Conservation (phyloP, 257 asterid species). For the Plectranthus barbatus region DNA sequence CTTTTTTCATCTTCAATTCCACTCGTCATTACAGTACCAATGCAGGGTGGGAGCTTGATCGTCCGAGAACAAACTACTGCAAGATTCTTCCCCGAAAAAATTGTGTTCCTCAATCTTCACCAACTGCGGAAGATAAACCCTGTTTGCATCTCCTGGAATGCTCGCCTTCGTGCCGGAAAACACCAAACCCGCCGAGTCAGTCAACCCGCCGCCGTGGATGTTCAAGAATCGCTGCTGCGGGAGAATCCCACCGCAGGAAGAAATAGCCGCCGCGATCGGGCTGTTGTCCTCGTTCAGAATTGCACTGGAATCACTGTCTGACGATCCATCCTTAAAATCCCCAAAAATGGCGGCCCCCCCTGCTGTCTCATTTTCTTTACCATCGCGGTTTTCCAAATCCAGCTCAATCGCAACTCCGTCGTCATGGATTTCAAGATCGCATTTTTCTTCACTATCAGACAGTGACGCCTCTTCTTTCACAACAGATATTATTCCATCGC, state of each 20-base stretch:
- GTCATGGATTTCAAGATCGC: constrained; percentile 11
- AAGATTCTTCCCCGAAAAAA: constrained; percentile 68
- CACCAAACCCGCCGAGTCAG: background rate
- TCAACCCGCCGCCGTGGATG: constrained; percentile 11
- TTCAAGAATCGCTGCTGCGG: constrained; percentile 25
- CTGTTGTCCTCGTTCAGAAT: constrained; percentile 63
- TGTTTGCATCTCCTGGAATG: constrained; percentile 35
- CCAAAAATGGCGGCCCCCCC: constrained; percentile 17
- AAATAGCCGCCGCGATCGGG: constrained; percentile 43
- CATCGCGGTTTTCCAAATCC: constrained; percentile 29
- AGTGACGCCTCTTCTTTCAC: constrained; percentile 55
- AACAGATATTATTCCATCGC: constrained; percentile 24
- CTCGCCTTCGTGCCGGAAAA: background rate
- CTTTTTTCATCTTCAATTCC: constrained; percentile 38
- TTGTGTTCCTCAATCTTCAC: constrained; percentile 82
- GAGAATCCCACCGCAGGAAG: constrained; percentile 36
- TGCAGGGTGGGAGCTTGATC: constrained; percentile 82
- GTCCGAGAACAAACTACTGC: constrained; percentile 65
- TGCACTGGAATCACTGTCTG: constrained; percentile 77
- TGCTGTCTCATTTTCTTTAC: background rate
- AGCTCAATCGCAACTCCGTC: constrained; percentile 30
- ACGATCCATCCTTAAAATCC: constrained; percentile 65
- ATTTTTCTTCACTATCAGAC: constrained; percentile 38
- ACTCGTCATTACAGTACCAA: constrained; percentile 65
- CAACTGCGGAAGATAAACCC: constrained; percentile 35